Base-by-base conservation (phyloP, 805 yeast genomes). In the Candida awuae region DNA sequence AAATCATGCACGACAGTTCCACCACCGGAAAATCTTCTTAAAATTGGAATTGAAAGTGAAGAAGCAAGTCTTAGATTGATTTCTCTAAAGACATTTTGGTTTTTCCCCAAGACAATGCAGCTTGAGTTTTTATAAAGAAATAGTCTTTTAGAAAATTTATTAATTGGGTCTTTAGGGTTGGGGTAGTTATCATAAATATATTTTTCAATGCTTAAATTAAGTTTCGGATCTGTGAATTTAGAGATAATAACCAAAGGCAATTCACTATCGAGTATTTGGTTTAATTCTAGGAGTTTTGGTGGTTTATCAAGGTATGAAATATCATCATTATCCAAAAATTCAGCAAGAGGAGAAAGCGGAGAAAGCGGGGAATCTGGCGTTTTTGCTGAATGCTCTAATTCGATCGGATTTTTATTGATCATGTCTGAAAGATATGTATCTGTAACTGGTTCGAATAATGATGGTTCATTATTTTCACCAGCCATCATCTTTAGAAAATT, bases 1-100 rank as follows among this genome's bases (percentile, higher is more conserved):
- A 68, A 47, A 58, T 90, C 98, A 56, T 92, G 99, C 9, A 87
- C 95, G 1, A 92, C 99, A 0, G 97, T 77, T 0, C 99, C 99
- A 2, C 99, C 99, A 0, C 99, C 99, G 8, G 92, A 80, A 34
- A 72, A 65, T 40, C 99, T 66, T 49, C 99, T 66, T 6, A 92
- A 55, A 7, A 88, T 53, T 0, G 94, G 90, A 19, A 84, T 68
- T 3, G 64, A 63, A 4, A 72, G 56, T 1, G 64, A 48, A 4
- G 68, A 61, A 5, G 84, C 61, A 12, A 75, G 52, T 0, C 75
- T 68, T 3, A 92, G 41, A 50, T 84, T 83, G 29, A 78, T 70
- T 55, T 92, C 99, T 42, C 77, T 74, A 85, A 90, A 90, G 3
- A 96, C 94, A 46, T 87, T 92, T 59, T 92, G 99, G 54, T 92